These are phyloP conservation scores for Fusarium coffeatum DNA, from an alignment of 2,329 filamentous ascomycete genomes.

Conservation along the genomic window DNA sequence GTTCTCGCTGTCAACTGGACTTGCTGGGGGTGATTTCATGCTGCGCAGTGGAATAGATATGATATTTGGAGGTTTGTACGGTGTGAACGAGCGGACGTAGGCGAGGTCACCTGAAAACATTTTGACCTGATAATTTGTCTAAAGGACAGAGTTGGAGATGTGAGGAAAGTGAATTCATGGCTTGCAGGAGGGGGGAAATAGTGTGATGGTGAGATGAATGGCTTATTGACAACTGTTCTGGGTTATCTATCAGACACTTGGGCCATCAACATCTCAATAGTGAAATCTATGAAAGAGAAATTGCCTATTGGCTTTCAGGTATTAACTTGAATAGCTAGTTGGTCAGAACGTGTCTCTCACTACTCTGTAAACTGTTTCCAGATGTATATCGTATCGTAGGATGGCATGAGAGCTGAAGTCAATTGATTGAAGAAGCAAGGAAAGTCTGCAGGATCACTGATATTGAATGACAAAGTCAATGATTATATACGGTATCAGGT, in stretches of 20 bases:
- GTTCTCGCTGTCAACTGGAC: not conserved
- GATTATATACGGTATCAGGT: not conserved
- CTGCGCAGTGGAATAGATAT: constrained; percentile 35
- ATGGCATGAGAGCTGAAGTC: not conserved
- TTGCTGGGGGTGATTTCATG: not conserved
- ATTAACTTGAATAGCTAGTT: not conserved
- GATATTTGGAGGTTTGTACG: not conserved
- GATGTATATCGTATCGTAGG: not conserved
- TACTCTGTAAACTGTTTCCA: too few species aligned
- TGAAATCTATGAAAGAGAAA: not conserved
- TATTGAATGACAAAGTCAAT: not conserved
- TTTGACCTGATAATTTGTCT: not conserved
- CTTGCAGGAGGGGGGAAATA: not conserved
- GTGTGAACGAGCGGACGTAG: constrained; percentile 34
- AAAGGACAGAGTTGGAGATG: not conserved
- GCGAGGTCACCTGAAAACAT: constrained; percentile 49
- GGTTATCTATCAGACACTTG: constrained; percentile 16
- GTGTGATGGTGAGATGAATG: not conserved
- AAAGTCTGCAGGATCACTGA: not conserved
- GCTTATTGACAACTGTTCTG: constrained; percentile 40
- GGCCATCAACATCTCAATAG: not conserved
- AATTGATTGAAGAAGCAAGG: not conserved
- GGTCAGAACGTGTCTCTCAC: too few species aligned
- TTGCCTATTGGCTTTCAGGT: not conserved
- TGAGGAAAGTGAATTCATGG: not conserved